phyloP scores from a whole-genome alignment of 2,329 filamentous ascomycete genomes.

The Fonsecaea monophora region DNA sequence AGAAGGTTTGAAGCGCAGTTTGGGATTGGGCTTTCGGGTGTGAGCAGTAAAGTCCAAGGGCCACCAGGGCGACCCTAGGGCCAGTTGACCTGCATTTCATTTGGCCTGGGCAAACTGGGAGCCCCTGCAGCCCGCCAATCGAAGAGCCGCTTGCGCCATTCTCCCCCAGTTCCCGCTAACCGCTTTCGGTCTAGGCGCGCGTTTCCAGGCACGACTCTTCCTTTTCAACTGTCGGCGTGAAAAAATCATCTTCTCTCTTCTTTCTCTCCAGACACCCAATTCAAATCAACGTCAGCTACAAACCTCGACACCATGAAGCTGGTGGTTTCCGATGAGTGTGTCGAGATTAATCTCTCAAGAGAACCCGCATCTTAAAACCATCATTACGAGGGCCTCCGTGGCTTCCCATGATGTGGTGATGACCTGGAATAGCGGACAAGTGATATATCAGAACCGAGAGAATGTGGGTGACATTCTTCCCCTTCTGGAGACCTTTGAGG shows the following conservation, averaged over 20 bases:
- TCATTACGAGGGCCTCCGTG: constrained; percentile 72
- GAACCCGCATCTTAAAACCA: constrained; percentile 77
- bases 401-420: constrained; percentile 70
- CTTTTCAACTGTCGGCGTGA: constrained; percentile 6
- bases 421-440: constrained; percentile 71
- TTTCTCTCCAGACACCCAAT: constrained; percentile 68
- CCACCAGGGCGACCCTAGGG: background rate
- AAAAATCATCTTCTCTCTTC: constrained; percentile 45
- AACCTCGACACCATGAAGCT: constrained; percentile 60
- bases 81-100: background rate
- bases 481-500: constrained; percentile 12
- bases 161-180: constrained; percentile 20
- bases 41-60: background rate
- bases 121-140: constrained; percentile 19
- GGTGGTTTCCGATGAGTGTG: constrained; percentile 73
- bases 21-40: constrained; percentile 10
- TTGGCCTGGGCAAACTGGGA: constrained; percentile 3
- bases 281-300: constrained; percentile 75
- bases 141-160: constrained; percentile 18
- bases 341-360: constrained; percentile 64
- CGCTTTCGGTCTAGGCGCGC: constrained; percentile 13
- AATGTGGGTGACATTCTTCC: constrained; percentile 28
- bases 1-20: constrained; percentile 14
- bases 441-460: constrained; percentile 35
- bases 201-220: constrained; percentile 10